Base-by-base conservation (phyloP, 805 yeast genomes). In the Torulaspora indica region DNA sequence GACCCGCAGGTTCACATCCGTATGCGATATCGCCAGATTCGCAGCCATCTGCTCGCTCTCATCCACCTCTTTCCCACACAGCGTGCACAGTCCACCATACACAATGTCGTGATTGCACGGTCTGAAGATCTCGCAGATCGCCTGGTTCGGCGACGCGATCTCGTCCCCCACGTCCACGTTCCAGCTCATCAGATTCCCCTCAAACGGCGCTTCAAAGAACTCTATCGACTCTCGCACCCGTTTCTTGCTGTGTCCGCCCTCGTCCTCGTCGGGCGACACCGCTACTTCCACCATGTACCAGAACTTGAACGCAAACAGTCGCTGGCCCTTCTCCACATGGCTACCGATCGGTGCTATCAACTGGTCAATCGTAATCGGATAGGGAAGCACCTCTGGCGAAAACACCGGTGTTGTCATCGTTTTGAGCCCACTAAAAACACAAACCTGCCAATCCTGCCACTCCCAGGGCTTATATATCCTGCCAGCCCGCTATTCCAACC, bases 21-120 rank as follows among this genome's bases (percentile, higher is more conserved):
- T 95, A 63, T 93, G 96, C 1, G 95, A 78, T 88, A 93, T 88
- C 24, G 88, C 84, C 30, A 61, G 45, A 38, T 54, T 54, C 8
- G 58, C 58, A 35, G 54, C 53, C 4, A 90, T 89, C 58, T 87
- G 88, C 61, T 90, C 97, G 39, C 78, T 82, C 46, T 78, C 85
- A 40, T 76, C 83, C 8, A 93, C 75, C 6, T 85, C 77, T 46
- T 78, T 79, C 5, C 98, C 98, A 63, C 98, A 91, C 15, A 87
- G 66, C 0, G 96, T 97, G 69, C 98, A 91, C 34, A 91, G 72
- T 0, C 98, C 98, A 10, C 95, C 96, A 59, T 83, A 93, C 54
- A 93, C 97, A 22, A 93, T 89, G 1, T 91, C 78, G 65, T 93
- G 98, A 9, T 87, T 74, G 58, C 98, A 93, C 0, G 95, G 88